A percentile compares a stretch with the other conserved stretches of the same genome.
These are phyloP conservation scores for Aureoboletus auriporus DNA, from an alignment of 768 basidiomycete species.

Conservation along the genomic window DNA sequence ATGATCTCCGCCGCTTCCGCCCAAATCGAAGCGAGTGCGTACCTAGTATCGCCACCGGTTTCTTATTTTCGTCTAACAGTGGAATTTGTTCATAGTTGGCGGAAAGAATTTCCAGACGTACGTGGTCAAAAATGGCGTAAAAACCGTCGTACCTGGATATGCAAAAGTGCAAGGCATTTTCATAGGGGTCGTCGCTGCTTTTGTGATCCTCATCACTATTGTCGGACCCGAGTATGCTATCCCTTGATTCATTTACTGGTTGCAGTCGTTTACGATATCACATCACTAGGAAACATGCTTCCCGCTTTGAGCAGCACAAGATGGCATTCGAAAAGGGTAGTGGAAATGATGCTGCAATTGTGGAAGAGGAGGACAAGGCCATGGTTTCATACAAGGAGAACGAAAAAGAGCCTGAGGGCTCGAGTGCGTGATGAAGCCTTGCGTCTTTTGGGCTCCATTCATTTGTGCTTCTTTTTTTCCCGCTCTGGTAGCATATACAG, in stretches of 20 bases:
- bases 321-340: constrained; percentile 76
- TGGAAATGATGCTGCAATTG: constrained; percentile 43
- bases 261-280: neutral
- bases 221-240: constrained; percentile 73
- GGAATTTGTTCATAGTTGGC: constrained; percentile 42
- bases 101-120: constrained; percentile 53
- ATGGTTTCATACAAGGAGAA: constrained; percentile 6
- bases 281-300: constrained; percentile 58
- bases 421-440: constrained; percentile 2
- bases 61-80: neutral
- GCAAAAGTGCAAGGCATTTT: constrained; percentile 83
- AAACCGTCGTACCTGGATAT: constrained; percentile 54
- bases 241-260: neutral
- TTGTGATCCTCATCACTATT: constrained; percentile 69
- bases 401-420: neutral
- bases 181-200: constrained; percentile 77
- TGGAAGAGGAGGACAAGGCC: constrained; percentile 21
- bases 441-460: no score
- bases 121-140: constrained; percentile 38
- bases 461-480: no score
- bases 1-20: constrained; percentile 72
- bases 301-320: constrained; percentile 82
- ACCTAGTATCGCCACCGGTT: neutral
- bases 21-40: constrained; percentile 72
- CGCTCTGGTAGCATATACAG: no score